Percentiles rank a stretch among this genome's conserved stretches.
These are phyloP conservation scores for Perkinsus olseni DNA, from an alignment of 169 alveolate species.

Conservation along the genomic window DNA sequence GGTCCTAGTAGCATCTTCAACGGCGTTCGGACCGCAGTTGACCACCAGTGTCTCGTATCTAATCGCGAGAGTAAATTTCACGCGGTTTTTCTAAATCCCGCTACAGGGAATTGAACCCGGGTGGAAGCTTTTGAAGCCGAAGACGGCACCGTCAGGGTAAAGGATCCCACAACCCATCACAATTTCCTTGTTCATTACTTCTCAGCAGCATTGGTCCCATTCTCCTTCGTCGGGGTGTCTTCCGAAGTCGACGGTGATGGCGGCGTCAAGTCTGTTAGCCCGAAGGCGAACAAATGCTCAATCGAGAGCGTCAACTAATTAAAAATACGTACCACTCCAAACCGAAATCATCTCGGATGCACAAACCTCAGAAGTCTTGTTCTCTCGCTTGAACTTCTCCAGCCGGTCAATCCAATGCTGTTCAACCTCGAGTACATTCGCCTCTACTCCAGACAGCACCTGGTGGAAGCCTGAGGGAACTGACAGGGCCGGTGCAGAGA, in stretches of 20 bases:
- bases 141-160: no score
- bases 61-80: no score
- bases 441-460: background rate
- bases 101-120: background rate
- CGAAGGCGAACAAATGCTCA: background rate
- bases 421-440: background rate
- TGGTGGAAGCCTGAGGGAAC: no score
- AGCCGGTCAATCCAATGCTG: background rate
- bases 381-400: background rate
- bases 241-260: background rate
- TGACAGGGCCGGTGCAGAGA: no score
- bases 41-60: background rate
- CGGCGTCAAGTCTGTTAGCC: background rate
- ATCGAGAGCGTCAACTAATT: background rate
- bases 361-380: background rate
- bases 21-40: background rate
- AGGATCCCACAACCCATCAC: no score
- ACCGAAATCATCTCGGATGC: no score
- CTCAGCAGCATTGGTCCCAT: background rate
- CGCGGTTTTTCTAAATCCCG: no score
- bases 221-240: background rate
- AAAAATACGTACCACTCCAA: no score
- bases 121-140: no score
- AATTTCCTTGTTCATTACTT: no score
- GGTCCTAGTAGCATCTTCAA: background rate